Percentiles rank a stretch among this genome's conserved stretches.
These are phyloP conservation scores for Auriscalpium microsporum DNA, from an alignment of 768 basidiomycete genomes.

Conservation along the genomic window DNA sequence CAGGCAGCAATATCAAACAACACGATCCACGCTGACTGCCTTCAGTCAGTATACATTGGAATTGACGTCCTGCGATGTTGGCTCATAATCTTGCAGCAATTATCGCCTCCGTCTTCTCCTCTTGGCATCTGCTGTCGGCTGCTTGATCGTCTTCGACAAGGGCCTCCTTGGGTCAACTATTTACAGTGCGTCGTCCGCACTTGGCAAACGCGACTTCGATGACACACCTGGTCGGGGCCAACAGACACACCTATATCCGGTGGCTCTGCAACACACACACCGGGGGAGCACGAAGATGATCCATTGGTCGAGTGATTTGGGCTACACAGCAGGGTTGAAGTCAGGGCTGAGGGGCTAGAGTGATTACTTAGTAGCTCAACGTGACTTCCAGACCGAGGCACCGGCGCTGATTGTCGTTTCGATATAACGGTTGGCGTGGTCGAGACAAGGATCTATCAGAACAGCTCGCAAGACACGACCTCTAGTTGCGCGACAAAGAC, in stretches of 20 bases:
- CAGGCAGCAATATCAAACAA: constrained; percentile 49
- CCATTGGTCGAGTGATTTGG: constrained; percentile 32
- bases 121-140: constrained; percentile 70
- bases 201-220: neutral
- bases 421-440: too few species aligned
- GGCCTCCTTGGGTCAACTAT: constrained; percentile 69
- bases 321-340: too few species aligned
- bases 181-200: constrained; percentile 48
- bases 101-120: constrained; percentile 68
- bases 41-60: constrained; percentile 52
- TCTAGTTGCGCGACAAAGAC: too few species aligned
- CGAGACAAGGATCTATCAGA: too few species aligned
- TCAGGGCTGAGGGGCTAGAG: too few species aligned
- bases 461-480: too few species aligned
- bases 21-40: constrained; percentile 68
- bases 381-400: too few species aligned
- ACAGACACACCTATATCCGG: constrained; percentile 9
- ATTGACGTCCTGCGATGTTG: neutral
- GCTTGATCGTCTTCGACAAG: constrained; percentile 75
- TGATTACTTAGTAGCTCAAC: too few species aligned
- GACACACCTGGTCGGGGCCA: constrained; percentile 2
- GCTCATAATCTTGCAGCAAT: constrained; percentile 40
- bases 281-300: constrained; percentile 37
- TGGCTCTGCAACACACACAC: constrained; percentile 14
- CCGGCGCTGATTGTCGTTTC: too few species aligned